Percentiles rank a stretch among this genome's conserved stretches.
phyloP scores from a whole-genome alignment of 2,329 filamentous ascomycete genomes.

The Septoria linicola region DNA sequence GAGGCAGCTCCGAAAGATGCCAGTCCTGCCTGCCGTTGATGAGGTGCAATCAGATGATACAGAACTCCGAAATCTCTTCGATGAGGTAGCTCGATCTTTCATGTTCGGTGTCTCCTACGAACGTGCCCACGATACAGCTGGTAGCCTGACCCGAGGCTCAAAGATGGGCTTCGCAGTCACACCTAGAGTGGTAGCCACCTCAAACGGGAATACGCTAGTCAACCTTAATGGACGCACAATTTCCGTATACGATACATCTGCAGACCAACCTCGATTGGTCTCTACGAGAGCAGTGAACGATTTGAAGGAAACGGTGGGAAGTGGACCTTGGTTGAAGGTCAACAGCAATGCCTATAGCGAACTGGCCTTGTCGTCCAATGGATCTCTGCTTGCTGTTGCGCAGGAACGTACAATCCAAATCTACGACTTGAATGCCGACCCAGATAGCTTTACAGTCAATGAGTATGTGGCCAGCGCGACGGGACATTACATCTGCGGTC shows the following conservation, averaged over 20 bases:
- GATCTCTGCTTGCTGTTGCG: constrained; percentile 36
- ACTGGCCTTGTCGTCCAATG: constrained; percentile 36
- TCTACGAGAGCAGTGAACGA: constrained; percentile 35
- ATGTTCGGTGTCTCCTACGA: constrained; percentile 35
- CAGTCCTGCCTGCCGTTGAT: constrained; percentile 31
- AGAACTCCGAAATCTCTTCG: constrained; percentile 31
- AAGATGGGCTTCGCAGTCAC: constrained; percentile 23
- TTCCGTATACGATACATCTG: constrained; percentile 33
- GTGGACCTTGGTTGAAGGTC: constrained; percentile 37
- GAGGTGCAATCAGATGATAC: constrained; percentile 23
- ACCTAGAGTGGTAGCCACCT: constrained; percentile 28
- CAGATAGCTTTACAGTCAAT: constrained; percentile 36
- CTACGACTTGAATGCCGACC: constrained; percentile 34
- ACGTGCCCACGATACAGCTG: constrained; percentile 24
- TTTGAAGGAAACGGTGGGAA: constrained; percentile 36
- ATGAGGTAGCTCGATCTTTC: constrained; percentile 34
- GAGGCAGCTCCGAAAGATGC: constrained; percentile 34
- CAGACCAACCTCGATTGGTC: constrained; percentile 20
- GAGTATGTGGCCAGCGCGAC: constrained; percentile 35
- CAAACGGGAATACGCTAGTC: constrained; percentile 30
- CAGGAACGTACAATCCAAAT: constrained; percentile 39
- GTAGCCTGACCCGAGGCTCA: constrained; percentile 19
- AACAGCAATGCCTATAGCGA: constrained; percentile 33
- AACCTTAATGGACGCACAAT: constrained; percentile 35
- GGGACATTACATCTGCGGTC: constrained; percentile 38